These are phyloP conservation scores for Bretschneidera sinensis DNA, from an alignment of 345 rosid species.

Conservation along the genomic window DNA sequence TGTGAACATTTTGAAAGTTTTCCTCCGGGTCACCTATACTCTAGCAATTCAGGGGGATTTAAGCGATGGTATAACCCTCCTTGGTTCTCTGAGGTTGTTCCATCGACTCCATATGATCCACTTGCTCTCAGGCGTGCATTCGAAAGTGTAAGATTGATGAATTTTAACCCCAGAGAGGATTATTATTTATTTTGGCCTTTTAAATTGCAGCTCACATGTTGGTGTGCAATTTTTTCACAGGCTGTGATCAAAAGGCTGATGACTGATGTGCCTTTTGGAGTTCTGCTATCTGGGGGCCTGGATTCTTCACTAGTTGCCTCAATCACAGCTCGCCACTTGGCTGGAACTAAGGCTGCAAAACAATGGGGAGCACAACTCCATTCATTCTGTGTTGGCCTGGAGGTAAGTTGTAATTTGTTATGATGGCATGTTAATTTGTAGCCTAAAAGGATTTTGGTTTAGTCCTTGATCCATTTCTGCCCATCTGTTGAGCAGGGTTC, in stretches of 20 bases:
- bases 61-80: conserved; percentile 88
- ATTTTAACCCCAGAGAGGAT: background rate
- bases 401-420: conserved; percentile 39
- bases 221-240: conserved; percentile 26
- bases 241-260: conserved; percentile 90
- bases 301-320: conserved; percentile 93
- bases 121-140: conserved; percentile 62
- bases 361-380: conserved; percentile 89
- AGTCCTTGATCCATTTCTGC: conserved; percentile 4
- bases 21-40: conserved; percentile 89
- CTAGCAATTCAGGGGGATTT: conserved; percentile 71
- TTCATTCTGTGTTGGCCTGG: conserved; percentile 85
- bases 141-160: conserved; percentile 51
- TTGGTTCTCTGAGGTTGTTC: conserved; percentile 69
- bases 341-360: conserved; percentile 61
- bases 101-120: conserved; percentile 73
- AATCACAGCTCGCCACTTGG: conserved; percentile 74
- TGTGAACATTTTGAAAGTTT: conserved; percentile 86
- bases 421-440: background rate
- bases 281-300: conserved; percentile 87
- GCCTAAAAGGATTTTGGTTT: background rate
- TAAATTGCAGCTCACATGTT: conserved; percentile 1
- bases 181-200: background rate
- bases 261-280: conserved; percentile 95
- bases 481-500: conserved; percentile 45